Base-by-base conservation (phyloP, 768 basidiomycete genomes). In the Podaxis carcinomalis region DNA sequence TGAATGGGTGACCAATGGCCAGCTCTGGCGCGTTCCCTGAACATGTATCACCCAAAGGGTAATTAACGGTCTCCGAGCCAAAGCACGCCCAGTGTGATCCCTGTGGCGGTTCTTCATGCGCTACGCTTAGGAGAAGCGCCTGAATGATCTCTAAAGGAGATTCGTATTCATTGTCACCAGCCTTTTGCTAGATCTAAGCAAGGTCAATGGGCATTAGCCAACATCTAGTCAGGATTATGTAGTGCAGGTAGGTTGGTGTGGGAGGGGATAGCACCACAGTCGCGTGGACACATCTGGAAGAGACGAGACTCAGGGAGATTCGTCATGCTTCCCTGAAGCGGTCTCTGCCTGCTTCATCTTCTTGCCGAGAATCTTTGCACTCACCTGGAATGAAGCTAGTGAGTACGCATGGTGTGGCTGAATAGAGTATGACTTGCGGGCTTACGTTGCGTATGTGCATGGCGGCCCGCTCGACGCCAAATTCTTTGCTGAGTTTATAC, bases 361-460 rank as follows among this genome's bases (percentile, higher is more conserved):
- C 71, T 86, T 78, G 9, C 87, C 86, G 49, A 92, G 71, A 62
- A 92, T 88, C 73, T 90, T 93, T 62, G 90, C 90, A 70, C 89
- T 83, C 63, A 93, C 87, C 91, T 92, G 68, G 62, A 64, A 64
- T 66, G 63, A 62, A 65, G 44, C 57, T 40, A 25, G 65, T 66
- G 65, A 65, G 63, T 50, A 64, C 36, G 62, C 37, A 64, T 61
- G 59, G 51, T 59, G 50, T 50, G 44, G 50, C 23, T 57, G 52
- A 27, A 36, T 54, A 44, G 55, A 42, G 58, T 58, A 56, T 58
- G 37, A 61, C 21, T 47, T 47, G 54, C 50, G 56, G 32, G 61
- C 70, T 78, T 68, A 92, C 93, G 73, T 93, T 93, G 63, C 92
- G 85, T 62, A 94, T 87, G 71, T 95, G 91, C 69, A 90, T 77